Evolutionary conservation across 352 stramenopile genomes (phyloP).

Genomic region (Phytophthora aleatoria): DNA sequence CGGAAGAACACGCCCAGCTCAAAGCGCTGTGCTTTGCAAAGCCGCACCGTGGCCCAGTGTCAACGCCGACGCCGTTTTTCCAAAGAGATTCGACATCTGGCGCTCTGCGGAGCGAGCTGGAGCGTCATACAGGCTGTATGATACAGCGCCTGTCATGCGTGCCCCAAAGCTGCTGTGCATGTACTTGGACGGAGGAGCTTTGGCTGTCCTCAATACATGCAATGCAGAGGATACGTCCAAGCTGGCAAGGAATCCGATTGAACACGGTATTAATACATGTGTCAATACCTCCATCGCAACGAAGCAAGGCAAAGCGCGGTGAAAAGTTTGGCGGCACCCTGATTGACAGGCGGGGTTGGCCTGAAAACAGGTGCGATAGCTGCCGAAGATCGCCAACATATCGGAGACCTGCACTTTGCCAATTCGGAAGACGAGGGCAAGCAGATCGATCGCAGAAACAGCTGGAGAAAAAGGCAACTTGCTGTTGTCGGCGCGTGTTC

Average conservation of each 20-base stretch:
- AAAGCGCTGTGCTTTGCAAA: conserved; percentile 20
- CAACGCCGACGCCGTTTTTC: conserved; percentile 10
- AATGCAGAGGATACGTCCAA: background rate
- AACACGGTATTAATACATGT: too few relatives aligned
- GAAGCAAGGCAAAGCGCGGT: conserved; percentile 14
- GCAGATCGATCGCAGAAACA: conserved; percentile 34
- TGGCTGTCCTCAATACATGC: too few relatives aligned
- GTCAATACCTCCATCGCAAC: background rate
- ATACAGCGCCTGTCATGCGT: conserved; percentile 26
- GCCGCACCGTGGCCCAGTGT: background rate
- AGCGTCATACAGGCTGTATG: background rate
- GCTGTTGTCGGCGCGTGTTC: conserved; percentile 33
- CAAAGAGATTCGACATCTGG: conserved; percentile 35
- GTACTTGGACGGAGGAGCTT: background rate
- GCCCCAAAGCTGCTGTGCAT: conserved; percentile 14
- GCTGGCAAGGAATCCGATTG: background rate
- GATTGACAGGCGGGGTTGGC: conserved; percentile 2
- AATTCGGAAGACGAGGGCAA: conserved; percentile 12
- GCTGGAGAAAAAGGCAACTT: conserved; percentile 34
- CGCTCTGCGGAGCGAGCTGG: background rate
- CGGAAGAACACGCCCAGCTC: conserved; percentile 32
- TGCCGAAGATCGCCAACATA: conserved; percentile 14
- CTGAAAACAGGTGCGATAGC: conserved; percentile 31
- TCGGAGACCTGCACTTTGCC: conserved; percentile 8
- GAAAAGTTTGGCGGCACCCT: conserved; percentile 25